Base-by-base conservation (phyloP, 140 eudicot species). In the Senecio squalidus region DNA sequence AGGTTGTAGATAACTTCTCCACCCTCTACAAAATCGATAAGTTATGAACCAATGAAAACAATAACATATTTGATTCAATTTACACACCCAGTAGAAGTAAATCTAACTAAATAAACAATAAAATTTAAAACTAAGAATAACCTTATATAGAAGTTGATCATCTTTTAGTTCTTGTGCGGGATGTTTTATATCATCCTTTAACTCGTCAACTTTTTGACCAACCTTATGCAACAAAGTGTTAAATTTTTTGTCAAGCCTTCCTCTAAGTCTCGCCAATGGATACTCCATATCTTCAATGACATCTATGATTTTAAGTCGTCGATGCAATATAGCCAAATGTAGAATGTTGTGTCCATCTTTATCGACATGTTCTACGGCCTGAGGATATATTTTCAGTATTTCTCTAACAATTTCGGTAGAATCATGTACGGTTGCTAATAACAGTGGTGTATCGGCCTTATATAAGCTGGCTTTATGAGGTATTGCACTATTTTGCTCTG, bases 181-280 rank as follows among this genome's bases (percentile, higher is more conserved):
- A 29, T 66, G 71, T 51, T 68, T 54, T 13, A 59, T 18, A 9
- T 60, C 71, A 23, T 38, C 52, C 1, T 11, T 27, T 2, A 2
- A 6, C 9, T 30, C 30, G 24, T 55, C 68, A 16, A 17, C 46
- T 13, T 54, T 77, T 31, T 43, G 45, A 8, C 72, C 78, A 46
- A 77, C 78, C 73, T 72, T 58, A 26, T 77, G 83, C 4, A 77
- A 55, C 38, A 77, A 66, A 4, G 83, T 66, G 62, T 72, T 77
- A 5, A 71, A 71, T 10, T 58, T n/a, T 11, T 49, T 48, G 31
- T 59, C 71, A 23, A 64, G 27, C 23, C 48, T 67, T 38, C 75
- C 52, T 48, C 43, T 40, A 28, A 71, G 56, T 40, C 72, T 36
- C 48, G 60, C 68, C 60, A 56, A 7, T 59, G 69, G 27, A 64